Evolutionary conservation across 768 basidiomycete genomes (phyloP).

Genomic region (Mycena albidolilacea): DNA sequence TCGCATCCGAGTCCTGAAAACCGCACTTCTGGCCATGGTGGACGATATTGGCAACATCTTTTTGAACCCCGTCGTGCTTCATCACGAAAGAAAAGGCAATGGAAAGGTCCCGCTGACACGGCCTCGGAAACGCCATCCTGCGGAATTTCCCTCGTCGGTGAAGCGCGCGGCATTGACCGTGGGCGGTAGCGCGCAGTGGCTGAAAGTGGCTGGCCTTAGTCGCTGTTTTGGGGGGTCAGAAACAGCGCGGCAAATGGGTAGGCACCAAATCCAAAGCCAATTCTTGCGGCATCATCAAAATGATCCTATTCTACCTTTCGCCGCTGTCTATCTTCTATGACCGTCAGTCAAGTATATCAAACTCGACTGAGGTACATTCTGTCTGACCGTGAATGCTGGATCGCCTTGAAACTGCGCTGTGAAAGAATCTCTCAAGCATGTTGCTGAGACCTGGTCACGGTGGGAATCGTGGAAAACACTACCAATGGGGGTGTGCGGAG

Average conservation of each 20-base stretch:
- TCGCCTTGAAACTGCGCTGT: background rate
- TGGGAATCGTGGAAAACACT: background rate
- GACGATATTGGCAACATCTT: background rate
- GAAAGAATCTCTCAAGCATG: conserved; percentile 3
- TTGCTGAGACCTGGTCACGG: background rate
- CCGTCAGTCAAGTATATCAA: background rate
- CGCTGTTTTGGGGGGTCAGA: background rate
- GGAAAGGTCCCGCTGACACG: background rate
- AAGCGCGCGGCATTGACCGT: background rate
- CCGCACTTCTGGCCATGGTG: background rate
- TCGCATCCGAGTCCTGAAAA: background rate
- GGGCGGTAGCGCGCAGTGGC: conserved; percentile 8
- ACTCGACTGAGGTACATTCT: conserved; percentile 4
- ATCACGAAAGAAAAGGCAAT: background rate
- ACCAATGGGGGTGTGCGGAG: background rate
- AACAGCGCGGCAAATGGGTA: background rate
- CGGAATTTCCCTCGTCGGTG: conserved; percentile 10
- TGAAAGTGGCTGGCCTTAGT: background rate
- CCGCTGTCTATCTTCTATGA: background rate
- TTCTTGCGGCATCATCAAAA: too few species aligned
- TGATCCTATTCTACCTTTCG: background rate
- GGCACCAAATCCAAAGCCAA: background rate
- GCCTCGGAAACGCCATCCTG: background rate
- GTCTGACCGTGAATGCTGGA: conserved; percentile 3
- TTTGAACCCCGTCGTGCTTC: conserved; percentile 1